Evolutionary conservation across 768 basidiomycete species (phyloP).

Genomic region (Phylloporus sp.): DNA sequence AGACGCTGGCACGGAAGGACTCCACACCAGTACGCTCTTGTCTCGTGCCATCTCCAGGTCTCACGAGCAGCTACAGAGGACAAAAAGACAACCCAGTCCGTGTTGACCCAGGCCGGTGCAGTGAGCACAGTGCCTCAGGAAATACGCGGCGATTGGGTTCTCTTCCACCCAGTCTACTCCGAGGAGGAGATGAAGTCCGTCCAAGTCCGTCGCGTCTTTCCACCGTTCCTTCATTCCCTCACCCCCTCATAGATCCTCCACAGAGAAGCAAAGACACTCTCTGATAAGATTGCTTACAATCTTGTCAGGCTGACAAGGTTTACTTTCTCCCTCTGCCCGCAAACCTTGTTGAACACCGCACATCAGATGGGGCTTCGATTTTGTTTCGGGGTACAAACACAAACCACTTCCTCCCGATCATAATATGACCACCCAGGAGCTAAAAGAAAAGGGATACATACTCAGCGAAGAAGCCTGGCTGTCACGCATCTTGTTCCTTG

Average conservation of each 20-base stretch:
- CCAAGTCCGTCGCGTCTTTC: slow-evolving; percentile 40
- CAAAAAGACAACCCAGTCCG: slow-evolving; percentile 13
- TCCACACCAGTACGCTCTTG: slow-evolving; percentile 28
- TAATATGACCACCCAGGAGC: slow-evolving; percentile 66
- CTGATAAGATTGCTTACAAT: slow-evolving; percentile 69
- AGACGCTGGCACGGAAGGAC: slow-evolving; percentile 33
- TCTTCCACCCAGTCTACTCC: slow-evolving; percentile 92
- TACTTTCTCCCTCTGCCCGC: slow-evolving; percentile 6
- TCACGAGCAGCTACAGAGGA: slow-evolving; percentile 22
- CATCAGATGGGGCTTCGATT: slow-evolving; percentile 67
- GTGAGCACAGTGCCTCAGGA: slow-evolving; percentile 53
- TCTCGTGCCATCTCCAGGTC: not conserved
- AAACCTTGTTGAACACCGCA: slow-evolving; percentile 2
- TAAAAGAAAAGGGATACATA: slow-evolving; percentile 70
- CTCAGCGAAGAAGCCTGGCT: slow-evolving; percentile 79
- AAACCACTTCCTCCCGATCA: slow-evolving; percentile 55
- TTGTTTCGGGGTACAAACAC: slow-evolving; percentile 84
- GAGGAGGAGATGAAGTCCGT: slow-evolving; percentile 68
- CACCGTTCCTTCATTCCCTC: not conserved
- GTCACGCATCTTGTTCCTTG: slow-evolving; percentile 65
- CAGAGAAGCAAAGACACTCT: slow-evolving; percentile 54
- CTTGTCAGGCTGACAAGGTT: slow-evolving; percentile 58
- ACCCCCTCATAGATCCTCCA: slow-evolving; percentile 57
- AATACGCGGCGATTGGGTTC: slow-evolving; percentile 79
- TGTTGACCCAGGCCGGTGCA: slow-evolving; percentile 33